These are phyloP conservation scores for Neopestalotiopsis rosae DNA, from an alignment of 2,329 filamentous ascomycete species.

Conservation along the genomic window DNA sequence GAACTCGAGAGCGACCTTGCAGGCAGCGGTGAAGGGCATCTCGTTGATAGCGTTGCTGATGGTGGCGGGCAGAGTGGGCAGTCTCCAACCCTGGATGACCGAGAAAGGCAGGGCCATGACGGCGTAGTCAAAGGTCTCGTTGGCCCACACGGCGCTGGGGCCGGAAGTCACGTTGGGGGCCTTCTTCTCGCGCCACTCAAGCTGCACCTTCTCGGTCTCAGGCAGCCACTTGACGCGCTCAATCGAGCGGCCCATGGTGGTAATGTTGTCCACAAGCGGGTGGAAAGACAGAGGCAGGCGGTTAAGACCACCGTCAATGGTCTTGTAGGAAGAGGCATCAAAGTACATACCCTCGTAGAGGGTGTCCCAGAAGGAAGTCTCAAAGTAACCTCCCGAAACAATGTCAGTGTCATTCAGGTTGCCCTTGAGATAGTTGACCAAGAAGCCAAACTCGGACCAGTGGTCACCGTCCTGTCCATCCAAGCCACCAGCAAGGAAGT, in stretches of 20 bases:
- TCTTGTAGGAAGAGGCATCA: constrained; percentile 63
- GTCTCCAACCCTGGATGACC: constrained; percentile 65
- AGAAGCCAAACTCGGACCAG: constrained; percentile 69
- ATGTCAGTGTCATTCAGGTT: constrained; percentile 61
- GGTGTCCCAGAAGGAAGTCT: constrained; percentile 51
- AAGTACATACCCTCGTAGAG: constrained; percentile 66
- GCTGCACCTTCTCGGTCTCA: constrained; percentile 55
- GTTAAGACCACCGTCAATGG: constrained; percentile 62
- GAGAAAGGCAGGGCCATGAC: constrained; percentile 70
- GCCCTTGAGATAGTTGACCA: constrained; percentile 62
- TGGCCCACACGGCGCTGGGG: constrained; percentile 40
- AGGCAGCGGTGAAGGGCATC: constrained; percentile 50
- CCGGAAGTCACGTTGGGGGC: constrained; percentile 30
- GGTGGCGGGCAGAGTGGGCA: constrained; percentile 48
- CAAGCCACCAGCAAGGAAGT: constrained; percentile 37
- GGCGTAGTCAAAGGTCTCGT: constrained; percentile 67
- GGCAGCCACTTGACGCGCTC: constrained; percentile 60
- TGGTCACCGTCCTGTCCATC: constrained; percentile 59
- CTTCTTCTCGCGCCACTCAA: constrained; percentile 59
- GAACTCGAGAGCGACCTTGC: constrained; percentile 72
- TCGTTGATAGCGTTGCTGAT: constrained; percentile 54
- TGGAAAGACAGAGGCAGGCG: constrained; percentile 67
- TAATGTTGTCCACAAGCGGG: constrained; percentile 62
- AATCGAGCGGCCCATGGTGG: constrained; percentile 61
- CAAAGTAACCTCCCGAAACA: constrained; percentile 44